Evolutionary conservation across 495 filamentous ascomycete species (phyloP), one percentile per base, ranked within the genome.

Genomic region (Aspergillus homomorphus): DNA sequence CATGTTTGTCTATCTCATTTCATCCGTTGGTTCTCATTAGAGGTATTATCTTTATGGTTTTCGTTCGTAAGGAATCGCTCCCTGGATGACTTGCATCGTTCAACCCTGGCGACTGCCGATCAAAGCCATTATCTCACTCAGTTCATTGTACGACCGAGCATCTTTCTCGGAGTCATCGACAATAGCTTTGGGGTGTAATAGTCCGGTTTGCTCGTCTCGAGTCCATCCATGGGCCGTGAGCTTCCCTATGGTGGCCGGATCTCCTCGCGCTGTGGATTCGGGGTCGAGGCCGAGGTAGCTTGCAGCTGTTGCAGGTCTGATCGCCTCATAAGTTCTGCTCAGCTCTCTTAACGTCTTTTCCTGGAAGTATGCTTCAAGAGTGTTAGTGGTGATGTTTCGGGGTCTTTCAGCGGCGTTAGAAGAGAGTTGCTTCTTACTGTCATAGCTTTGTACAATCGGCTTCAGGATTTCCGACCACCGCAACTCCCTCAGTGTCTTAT

Each of bases 241-340:
- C 54, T 68, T 78, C 46, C 69, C 56, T 53, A 81, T 68, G 6
- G 74, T 62, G 16, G 51, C 55, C 18, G 69, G 56, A 43, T 77
- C 69, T 23, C 60, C 67, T 52, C 67, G 54, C 51, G 67, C 66
- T 41, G 75, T 75, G 8, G 62, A 54, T 21, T 56, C 44, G 0
- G 67, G 43, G 38, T 77, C 72, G 45, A 82, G 70, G 5, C 80
- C 80, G 9, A 83, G 64, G 61, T 81, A 81, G 33, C 28, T 65
- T 22, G 78, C 79, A 19, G 75, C 78, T 19, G 66, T 62, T 20
- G 69, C 66, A 18, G 77, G 75, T 51, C 77, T 66, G 57, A 83
- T 82, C 7, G 77, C 69, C 46, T 77, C 75, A 66, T 81, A 83
- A 19, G 75, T 74, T 48, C 62, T 70, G 54, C 79, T 81, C 51